Percentiles rank a stretch among this genome's conserved stretches.
phyloP scores from a whole-genome alignment of 2,329 filamentous ascomycete genomes.

The Colletotrichum chlorophyti region DNA sequence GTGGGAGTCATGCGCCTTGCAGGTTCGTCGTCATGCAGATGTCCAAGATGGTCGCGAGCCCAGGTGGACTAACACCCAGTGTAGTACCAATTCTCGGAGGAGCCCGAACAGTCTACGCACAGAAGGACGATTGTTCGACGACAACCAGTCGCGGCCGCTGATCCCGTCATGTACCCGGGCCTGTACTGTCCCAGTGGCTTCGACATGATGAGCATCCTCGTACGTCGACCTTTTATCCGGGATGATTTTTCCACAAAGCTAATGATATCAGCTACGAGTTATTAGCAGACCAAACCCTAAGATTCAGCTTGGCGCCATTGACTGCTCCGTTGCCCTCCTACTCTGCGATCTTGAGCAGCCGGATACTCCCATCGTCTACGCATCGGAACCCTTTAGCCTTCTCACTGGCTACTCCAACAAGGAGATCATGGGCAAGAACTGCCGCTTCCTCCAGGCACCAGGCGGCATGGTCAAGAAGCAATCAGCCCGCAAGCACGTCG shows the following conservation, averaged over 20 bases:
- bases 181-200: conserved; percentile 62
- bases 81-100: conserved; percentile 36
- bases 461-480: conserved; percentile 68
- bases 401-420: conserved; percentile 79
- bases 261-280: conserved; percentile 59
- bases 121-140: conserved; percentile 23
- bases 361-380: conserved; percentile 84
- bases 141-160: conserved; percentile 32
- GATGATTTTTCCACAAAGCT: conserved; percentile 4
- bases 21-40: too few species aligned
- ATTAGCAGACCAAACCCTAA: conserved; percentile 74
- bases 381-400: conserved; percentile 78
- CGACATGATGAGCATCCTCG: conserved; percentile 62
- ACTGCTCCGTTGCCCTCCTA: conserved; percentile 83
- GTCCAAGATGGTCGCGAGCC: too few species aligned
- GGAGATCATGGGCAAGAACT: conserved; percentile 82
- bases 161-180: conserved; percentile 61
- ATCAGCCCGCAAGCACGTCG: conserved; percentile 68
- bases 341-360: conserved; percentile 79
- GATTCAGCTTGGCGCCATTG: conserved; percentile 81
- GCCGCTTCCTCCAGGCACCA: conserved; percentile 82
- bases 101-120: conserved; percentile 27
- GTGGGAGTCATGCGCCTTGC: conserved; percentile 43
- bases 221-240: conserved; percentile 39
- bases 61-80: not conserved